These are phyloP conservation scores for Diaporthe sp. DNA, from an alignment of 2,329 filamentous ascomycete species.

Conservation along the genomic window DNA sequence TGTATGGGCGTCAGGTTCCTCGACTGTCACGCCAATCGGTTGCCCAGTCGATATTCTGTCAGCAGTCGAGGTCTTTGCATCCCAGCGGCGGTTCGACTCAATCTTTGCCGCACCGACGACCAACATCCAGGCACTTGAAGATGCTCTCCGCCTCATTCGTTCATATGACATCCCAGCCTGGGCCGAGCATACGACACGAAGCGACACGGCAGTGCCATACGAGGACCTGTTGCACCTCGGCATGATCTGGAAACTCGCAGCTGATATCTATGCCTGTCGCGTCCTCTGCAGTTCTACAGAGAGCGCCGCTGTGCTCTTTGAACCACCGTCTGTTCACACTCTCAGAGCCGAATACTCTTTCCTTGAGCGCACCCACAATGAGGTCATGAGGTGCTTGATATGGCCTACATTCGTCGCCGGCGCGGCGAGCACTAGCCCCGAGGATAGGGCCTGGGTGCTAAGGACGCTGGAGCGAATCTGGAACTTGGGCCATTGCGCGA, in stretches of 20 bases:
- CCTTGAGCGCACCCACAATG: background rate
- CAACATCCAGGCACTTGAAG: background rate
- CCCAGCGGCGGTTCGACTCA: conserved; percentile 2
- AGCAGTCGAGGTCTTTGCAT: conserved; percentile 12
- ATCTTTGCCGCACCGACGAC: background rate
- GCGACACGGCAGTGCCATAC: background rate
- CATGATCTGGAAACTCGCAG: background rate
- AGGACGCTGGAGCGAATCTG: conserved; percentile 7
- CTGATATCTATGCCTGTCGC: conserved; percentile 4
- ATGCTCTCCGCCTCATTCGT: background rate
- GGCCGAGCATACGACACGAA: background rate
- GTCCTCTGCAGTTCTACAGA: background rate
- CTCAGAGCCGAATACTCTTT: background rate
- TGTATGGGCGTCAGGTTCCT: background rate
- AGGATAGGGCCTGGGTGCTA: background rate
- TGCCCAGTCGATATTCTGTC: conserved; percentile 2
- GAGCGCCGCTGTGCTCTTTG: background rate
- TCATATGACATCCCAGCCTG: background rate
- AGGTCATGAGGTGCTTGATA: background rate
- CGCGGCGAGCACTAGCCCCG: background rate
- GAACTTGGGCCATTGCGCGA: background rate
- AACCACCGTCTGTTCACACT: background rate
- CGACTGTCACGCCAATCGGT: background rate
- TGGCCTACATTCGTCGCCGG: conserved; percentile 15
- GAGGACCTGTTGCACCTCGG: background rate